A percentile compares a stretch with the other conserved stretches of the same genome.
phyloP scores from a whole-genome alignment of 2,329 filamentous ascomycete genomes.

The Epichloe festucae region DNA sequence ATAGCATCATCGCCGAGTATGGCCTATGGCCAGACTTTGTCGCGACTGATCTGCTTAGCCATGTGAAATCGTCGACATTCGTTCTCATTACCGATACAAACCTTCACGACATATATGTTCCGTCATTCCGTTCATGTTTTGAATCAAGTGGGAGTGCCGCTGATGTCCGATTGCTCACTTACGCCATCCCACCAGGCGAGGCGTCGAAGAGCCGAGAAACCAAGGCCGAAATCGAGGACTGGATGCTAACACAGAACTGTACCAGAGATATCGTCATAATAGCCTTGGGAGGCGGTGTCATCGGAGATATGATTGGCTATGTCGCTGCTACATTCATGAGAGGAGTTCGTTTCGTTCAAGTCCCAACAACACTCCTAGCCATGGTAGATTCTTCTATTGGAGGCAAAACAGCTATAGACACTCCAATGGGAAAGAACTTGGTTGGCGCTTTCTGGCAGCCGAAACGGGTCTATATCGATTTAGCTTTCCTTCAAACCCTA shows the following conservation, averaged over 20 bases:
- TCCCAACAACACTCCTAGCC: slow-evolving; percentile 83
- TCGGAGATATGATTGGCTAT: slow-evolving; percentile 96
- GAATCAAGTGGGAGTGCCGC: slow-evolving; percentile 15
- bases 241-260: slow-evolving; percentile 86
- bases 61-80: slow-evolving; percentile 77
- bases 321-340: slow-evolving; percentile 98
- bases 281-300: slow-evolving; percentile 88
- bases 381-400: slow-evolving; percentile 99
- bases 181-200: slow-evolving; percentile 81
- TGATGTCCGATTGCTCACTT: slow-evolving; percentile 61
- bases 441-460: slow-evolving; percentile 97
- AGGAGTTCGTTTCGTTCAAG: slow-evolving; percentile 88
- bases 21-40: slow-evolving; percentile 79
- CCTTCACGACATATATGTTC: slow-evolving; percentile 66
- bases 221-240: slow-evolving; percentile 93
- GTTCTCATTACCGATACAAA: slow-evolving; percentile 96
- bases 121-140: slow-evolving; percentile 48
- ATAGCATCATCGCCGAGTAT: slow-evolving; percentile 85
- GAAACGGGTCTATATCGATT: slow-evolving; percentile 82
- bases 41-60: slow-evolving; percentile 63
- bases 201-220: slow-evolving; percentile 86
- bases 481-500: slow-evolving; percentile 80
- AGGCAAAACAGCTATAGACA: slow-evolving; percentile 96
- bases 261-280: slow-evolving; percentile 91
- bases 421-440: slow-evolving; percentile 88